Conservation (phyloP, 345 rosid species). For the Bretschneidera sinensis region DNA sequence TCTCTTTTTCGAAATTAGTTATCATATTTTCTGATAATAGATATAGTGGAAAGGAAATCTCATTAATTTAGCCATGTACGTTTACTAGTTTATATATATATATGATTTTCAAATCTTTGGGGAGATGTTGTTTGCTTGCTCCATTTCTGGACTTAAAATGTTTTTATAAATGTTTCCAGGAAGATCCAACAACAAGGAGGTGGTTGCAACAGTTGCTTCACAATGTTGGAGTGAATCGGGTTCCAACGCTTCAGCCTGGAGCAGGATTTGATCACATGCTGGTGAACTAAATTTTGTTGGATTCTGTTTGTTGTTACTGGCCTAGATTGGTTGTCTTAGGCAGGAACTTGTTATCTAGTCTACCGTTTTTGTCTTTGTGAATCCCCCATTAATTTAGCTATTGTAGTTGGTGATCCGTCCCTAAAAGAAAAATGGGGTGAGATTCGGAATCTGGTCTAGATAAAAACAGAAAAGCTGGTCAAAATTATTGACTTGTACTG, state of each 20-base stretch:
- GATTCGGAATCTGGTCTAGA: not conserved
- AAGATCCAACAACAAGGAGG: constrained; percentile 85
- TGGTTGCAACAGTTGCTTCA: constrained; percentile 93
- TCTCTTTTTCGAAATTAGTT: too few relatives aligned
- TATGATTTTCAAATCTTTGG: too few relatives aligned
- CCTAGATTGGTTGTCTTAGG: too few relatives aligned
- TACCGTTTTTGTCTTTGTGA: not conserved
- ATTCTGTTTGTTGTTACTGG: not conserved
- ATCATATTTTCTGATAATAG: not conserved
- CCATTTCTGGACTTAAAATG: not conserved
- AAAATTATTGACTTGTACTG: too few relatives aligned
- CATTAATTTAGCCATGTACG: too few relatives aligned
- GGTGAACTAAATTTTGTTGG: constrained; percentile 37
- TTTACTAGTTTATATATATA: too few relatives aligned
- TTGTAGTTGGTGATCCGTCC: not conserved
- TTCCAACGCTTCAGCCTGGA: constrained; percentile 62
- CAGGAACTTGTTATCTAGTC: too few relatives aligned
- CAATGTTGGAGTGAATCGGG: constrained; percentile 67
- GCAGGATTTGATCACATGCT: constrained; percentile 81
- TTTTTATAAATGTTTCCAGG: constrained; percentile 40
- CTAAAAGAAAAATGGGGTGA: not conserved
- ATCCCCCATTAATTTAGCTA: not conserved
- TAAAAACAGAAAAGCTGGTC: not conserved
- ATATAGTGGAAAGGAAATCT: not conserved
- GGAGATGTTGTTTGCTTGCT: not conserved